phyloP scores from a whole-genome alignment of 495 filamentous ascomycete species.

The Xylaria acuta region DNA sequence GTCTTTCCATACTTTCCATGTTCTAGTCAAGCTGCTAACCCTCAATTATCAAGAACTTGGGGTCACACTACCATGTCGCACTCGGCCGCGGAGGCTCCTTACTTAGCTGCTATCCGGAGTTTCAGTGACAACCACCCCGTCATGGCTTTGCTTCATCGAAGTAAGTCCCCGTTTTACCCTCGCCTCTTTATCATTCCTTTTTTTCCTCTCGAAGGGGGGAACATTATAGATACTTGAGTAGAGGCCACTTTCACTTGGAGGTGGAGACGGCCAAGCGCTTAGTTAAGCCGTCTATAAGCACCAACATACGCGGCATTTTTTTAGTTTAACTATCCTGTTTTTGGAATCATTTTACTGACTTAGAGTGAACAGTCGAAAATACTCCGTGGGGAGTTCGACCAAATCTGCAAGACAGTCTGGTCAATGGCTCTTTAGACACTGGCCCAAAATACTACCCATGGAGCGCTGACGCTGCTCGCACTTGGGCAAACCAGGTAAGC shows the following conservation, averaged over 20 bases:
- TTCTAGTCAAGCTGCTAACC: not conserved
- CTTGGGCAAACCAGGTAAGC: conserved; percentile 18
- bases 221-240: not conserved
- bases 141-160: conserved; percentile 37
- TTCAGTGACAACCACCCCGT: conserved; percentile 40
- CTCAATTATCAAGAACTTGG: conserved; percentile 18
- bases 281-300: not conserved
- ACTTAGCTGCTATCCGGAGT: conserved; percentile 42
- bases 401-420: conserved; percentile 33
- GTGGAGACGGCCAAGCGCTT: not conserved
- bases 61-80: conserved; percentile 44
- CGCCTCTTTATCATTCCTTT: not conserved
- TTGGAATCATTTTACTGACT: conserved; percentile 25
- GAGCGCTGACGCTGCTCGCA: conserved; percentile 23
- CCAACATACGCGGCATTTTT: not conserved
- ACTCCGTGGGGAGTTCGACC: conserved; percentile 39
- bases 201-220: not conserved
- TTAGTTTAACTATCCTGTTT: not conserved
- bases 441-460: conserved; percentile 23
- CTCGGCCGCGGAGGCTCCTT: conserved; percentile 42
- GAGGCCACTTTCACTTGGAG: not conserved
- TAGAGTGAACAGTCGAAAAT: conserved; percentile 32
- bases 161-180: conserved; percentile 36
- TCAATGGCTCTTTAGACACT: conserved; percentile 31
- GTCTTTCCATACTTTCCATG: not conserved